phyloP scores from a whole-genome alignment of 495 filamentous ascomycete genomes.

The Neurospora sp. region DNA sequence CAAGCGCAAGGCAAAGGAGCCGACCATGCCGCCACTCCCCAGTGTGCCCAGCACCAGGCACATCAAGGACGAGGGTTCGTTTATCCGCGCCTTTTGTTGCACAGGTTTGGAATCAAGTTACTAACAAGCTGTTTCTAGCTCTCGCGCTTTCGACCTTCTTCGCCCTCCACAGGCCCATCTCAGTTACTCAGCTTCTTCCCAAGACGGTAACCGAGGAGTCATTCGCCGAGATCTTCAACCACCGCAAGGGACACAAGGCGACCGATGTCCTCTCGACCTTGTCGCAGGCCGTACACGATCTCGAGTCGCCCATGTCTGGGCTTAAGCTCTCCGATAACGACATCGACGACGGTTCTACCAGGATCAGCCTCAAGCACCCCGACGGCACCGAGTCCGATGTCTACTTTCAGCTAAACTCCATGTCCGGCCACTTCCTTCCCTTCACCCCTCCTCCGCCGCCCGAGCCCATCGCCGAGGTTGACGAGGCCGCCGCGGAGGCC shows the following conservation, averaged over 20 bases:
- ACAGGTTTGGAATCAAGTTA: neutral
- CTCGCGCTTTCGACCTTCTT: conserved; percentile 86
- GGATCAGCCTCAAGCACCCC: conserved; percentile 35
- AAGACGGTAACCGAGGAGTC: conserved; percentile 56
- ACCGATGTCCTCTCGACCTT: conserved; percentile 71
- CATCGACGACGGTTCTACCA: conserved; percentile 23
- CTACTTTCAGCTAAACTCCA: conserved; percentile 33
- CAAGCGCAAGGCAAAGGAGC: conserved; percentile 33
- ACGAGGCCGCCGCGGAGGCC: conserved; percentile 28
- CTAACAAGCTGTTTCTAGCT: conserved; percentile 41
- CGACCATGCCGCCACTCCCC: conserved; percentile 44
- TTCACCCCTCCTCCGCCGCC: conserved; percentile 73
- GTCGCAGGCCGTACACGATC: conserved; percentile 56
- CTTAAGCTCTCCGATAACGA: conserved; percentile 20
- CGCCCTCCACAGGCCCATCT: conserved; percentile 89
- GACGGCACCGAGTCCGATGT: conserved; percentile 39
- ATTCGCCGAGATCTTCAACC: conserved; percentile 71
- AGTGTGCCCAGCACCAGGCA: conserved; percentile 79
- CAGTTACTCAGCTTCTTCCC: conserved; percentile 70
- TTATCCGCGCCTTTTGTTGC: neutral
- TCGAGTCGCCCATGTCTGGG: conserved; percentile 50
- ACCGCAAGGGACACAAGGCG: conserved; percentile 39
- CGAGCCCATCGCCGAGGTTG: conserved; percentile 42
- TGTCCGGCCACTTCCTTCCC: conserved; percentile 54
- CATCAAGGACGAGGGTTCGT: conserved; percentile 60